phyloP scores from a whole-genome alignment of 495 filamentous ascomycete species.

The Aspergillus sparsus region DNA sequence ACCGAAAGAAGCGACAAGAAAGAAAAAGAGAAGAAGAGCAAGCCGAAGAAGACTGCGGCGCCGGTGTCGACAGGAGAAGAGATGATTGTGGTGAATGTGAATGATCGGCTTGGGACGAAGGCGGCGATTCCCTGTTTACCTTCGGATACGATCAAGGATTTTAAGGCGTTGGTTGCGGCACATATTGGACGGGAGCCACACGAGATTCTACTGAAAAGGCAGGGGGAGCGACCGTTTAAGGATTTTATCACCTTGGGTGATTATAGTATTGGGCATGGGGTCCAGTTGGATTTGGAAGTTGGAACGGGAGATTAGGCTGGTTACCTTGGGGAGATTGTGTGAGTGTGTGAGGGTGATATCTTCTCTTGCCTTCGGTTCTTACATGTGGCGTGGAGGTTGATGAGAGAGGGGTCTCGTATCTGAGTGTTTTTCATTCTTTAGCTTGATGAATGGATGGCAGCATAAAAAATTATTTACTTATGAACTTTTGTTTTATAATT shows the following conservation, averaged over 20 bases:
- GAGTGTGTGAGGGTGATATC: not conserved
- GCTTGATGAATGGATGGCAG: no score
- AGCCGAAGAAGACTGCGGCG: slow-evolving; percentile 45
- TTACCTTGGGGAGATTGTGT: not conserved
- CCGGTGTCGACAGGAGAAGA: slow-evolving; percentile 54
- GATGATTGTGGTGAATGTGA: slow-evolving; percentile 91
- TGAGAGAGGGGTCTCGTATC: no score
- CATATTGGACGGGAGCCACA: slow-evolving; percentile 83
- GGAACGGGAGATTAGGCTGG: slow-evolving; percentile 20
- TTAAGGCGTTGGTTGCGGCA: slow-evolving; percentile 88
- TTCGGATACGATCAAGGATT: slow-evolving; percentile 74
- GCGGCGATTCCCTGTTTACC: slow-evolving; percentile 84
- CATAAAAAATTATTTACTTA: no score
- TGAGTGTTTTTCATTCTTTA: no score
- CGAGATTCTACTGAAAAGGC: slow-evolving; percentile 87
- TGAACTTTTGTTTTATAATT: no score
- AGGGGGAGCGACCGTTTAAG: slow-evolving; percentile 90
- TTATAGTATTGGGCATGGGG: slow-evolving; percentile 64
- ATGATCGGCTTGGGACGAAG: slow-evolving; percentile 89
- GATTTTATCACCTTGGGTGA: slow-evolving; percentile 82
- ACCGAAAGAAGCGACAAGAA: slow-evolving; percentile 33
- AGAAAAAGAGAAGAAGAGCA: slow-evolving; percentile 34
- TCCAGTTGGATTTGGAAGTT: slow-evolving; percentile 25
- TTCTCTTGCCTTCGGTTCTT: not conserved
- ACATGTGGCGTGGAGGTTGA: no score